A percentile compares a stretch with the other conserved stretches of the same genome.
Evolutionary conservation across 306 rosid species (phyloP).

Genomic region (Biancaea sappan): DNA sequence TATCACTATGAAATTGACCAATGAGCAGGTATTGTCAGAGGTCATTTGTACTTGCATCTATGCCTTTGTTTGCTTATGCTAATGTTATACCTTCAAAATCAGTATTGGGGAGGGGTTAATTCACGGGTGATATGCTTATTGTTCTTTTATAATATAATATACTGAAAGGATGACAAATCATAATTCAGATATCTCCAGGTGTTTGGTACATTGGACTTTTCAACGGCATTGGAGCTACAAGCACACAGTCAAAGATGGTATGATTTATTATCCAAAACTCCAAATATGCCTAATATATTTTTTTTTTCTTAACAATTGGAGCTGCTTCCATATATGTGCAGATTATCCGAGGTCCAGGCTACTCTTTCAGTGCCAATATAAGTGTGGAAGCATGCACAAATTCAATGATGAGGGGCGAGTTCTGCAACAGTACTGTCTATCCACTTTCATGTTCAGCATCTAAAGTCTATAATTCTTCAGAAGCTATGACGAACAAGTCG

Average conservation of each 20-base stretch:
- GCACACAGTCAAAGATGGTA: constrained; percentile 98
- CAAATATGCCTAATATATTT: background rate
- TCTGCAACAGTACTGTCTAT: constrained; percentile 78
- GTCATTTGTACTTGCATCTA: constrained; percentile 9
- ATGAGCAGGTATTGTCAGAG: constrained; percentile 63
- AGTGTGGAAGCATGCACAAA: constrained; percentile 85
- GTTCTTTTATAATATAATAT: constrained; percentile 6
- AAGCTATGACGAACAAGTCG: constrained; percentile 39
- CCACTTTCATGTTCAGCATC: constrained; percentile 70
- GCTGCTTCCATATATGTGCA: constrained; percentile 43
- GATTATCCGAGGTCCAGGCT: constrained; percentile 75
- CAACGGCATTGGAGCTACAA: constrained; percentile 84
- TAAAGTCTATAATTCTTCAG: constrained; percentile 41
- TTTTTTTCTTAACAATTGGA: background rate
- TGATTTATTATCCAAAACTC: constrained; percentile 9
- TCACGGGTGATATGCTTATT: constrained; percentile 20
- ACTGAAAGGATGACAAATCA: constrained; percentile 29
- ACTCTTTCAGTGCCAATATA: constrained; percentile 75
- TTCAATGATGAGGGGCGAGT: constrained; percentile 68
- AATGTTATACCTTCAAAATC: background rate
- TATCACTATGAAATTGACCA: constrained; percentile 62
- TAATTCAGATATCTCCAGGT: constrained; percentile 89
- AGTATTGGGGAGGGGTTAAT: constrained; percentile 6
- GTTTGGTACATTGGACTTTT: constrained; percentile 94
- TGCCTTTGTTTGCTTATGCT: background rate